Conservation (phyloP, 2,329 filamentous ascomycete species). For the Stagonosporopsis tanaceti region DNA sequence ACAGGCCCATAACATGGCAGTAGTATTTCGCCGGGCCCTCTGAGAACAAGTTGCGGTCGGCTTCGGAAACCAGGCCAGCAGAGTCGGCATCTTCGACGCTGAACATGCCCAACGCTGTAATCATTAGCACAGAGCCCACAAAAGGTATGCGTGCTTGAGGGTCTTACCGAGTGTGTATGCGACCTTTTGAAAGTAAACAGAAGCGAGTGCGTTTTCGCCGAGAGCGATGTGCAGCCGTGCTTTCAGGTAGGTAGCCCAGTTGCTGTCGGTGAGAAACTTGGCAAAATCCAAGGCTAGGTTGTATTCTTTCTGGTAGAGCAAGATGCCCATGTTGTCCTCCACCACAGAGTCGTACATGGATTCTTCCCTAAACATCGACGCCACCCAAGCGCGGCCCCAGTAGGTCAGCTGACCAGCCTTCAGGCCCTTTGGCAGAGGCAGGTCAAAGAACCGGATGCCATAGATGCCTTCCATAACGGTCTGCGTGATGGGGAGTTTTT, state of each 20-base stretch:
- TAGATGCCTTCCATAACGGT: conserved; percentile 49
- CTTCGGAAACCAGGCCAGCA: conserved; percentile 71
- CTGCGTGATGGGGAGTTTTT: conserved; percentile 45
- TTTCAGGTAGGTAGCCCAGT: conserved; percentile 79
- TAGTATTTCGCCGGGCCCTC: conserved; percentile 85
- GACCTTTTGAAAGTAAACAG: conserved; percentile 80
- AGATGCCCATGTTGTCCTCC: conserved; percentile 54
- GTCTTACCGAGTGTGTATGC: conserved; percentile 80
- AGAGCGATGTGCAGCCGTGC: conserved; percentile 79
- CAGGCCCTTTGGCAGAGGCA: conserved; percentile 35
- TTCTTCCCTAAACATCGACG: conserved; percentile 48
- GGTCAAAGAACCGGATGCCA: conserved; percentile 42
- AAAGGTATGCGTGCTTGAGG: no score
- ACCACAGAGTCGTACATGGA: conserved; percentile 46
- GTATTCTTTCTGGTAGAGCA: conserved; percentile 54
- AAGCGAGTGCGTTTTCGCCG: conserved; percentile 76
- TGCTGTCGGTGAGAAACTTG: conserved; percentile 66
- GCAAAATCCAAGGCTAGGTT: conserved; percentile 69
- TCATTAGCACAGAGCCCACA: conserved; percentile 25
- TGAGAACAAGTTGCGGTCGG: conserved; percentile 73
- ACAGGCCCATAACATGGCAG: conserved; percentile 82
- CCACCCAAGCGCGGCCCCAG: conserved; percentile 57
- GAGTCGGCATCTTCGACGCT: conserved; percentile 53
- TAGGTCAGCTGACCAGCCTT: conserved; percentile 51
- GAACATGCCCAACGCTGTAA: conserved; percentile 45